Percentiles rank a stretch among this genome's conserved stretches.
These are phyloP conservation scores for Carex parvula DNA, from an alignment of 176 grass and related monocot genomes.

Conservation along the genomic window DNA sequence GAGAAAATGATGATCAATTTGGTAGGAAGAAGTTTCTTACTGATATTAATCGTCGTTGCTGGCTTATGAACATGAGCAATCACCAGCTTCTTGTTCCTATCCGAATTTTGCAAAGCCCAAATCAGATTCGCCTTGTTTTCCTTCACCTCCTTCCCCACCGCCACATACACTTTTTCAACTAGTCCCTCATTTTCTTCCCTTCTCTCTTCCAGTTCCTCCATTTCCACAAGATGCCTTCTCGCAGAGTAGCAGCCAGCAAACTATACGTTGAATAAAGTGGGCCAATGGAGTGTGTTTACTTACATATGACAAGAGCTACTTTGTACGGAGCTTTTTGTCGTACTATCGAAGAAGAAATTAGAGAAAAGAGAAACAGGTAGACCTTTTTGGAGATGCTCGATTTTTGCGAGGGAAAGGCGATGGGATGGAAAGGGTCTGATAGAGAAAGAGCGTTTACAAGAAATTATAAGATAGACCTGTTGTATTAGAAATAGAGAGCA, in stretches of 20 bases:
- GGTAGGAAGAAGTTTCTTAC: conserved; percentile 19
- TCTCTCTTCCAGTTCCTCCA: conserved; percentile 16
- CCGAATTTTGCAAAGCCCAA: conserved; percentile 51
- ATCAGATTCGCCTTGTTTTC: conserved; percentile 61
- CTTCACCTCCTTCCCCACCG: conserved; percentile 38
- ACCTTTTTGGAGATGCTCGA: conserved; percentile 2
- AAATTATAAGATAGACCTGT: background rate
- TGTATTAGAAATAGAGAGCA: background rate
- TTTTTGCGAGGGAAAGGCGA: conserved; percentile 8
- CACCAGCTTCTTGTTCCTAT: conserved; percentile 39
- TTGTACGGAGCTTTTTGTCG: conserved; percentile 11
- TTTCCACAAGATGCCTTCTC: background rate
- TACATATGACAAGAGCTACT: background rate
- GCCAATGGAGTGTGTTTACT: background rate
- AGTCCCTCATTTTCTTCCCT: background rate
- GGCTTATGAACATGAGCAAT: conserved; percentile 62
- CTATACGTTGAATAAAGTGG: background rate
- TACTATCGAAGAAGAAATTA: conserved; percentile 5
- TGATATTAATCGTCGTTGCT: conserved; percentile 54
- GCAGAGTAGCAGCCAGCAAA: background rate
- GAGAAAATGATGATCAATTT: background rate
- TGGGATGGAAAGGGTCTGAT: background rate
- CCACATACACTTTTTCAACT: conserved; percentile 38
- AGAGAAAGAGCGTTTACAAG: background rate
- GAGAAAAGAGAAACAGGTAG: background rate